Evolutionary conservation across 2,329 filamentous ascomycete genomes (phyloP).

Genomic region (Venturia effusa): DNA sequence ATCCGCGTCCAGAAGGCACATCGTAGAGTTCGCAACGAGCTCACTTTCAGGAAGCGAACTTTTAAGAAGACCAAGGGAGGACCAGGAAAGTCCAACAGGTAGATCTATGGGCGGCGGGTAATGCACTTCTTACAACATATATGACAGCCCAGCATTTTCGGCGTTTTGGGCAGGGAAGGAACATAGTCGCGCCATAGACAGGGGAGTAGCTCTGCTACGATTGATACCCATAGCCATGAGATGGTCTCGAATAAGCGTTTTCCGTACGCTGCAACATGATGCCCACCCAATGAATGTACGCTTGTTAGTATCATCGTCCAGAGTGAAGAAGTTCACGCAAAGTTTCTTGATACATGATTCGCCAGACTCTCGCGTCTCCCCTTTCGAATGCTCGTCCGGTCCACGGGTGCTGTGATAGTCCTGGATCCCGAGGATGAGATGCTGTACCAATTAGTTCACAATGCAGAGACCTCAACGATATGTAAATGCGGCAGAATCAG

Average conservation of each 20-base stretch:
- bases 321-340: background rate
- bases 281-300: background rate
- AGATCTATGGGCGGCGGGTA: background rate
- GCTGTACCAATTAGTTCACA: background rate
- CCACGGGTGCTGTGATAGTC: background rate
- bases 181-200: background rate
- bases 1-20: constrained; percentile 7
- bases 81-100: background rate
- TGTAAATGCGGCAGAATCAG: background rate
- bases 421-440: background rate
- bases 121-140: background rate
- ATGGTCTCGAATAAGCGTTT: background rate
- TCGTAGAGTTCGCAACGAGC: constrained; percentile 10
- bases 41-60: constrained; percentile 3
- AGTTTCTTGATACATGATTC: background rate
- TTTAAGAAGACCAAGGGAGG: constrained; percentile 4
- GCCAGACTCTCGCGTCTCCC: background rate
- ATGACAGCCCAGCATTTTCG: background rate
- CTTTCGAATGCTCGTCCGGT: background rate
- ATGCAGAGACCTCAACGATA: background rate
- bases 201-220: background rate
- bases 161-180: background rate
- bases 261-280: background rate
- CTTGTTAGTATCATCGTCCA: background rate
- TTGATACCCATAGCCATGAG: background rate